Conservation (phyloP, 352 stramenopile genomes). For the Phytophthora pluvialis region DNA sequence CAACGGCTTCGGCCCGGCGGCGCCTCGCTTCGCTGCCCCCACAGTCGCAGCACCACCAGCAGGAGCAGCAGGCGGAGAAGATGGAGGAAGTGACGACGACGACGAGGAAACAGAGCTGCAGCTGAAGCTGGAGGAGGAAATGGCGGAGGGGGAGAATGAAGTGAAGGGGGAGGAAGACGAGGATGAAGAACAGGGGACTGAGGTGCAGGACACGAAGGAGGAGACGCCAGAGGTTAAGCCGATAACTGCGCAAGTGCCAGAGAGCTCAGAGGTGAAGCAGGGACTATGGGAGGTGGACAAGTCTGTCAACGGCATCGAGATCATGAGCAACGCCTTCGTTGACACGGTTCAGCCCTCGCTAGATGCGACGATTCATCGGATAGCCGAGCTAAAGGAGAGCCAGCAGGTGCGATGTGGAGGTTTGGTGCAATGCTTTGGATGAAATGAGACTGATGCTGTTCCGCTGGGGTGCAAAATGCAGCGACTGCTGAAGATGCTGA, state of each 20-base stretch:
- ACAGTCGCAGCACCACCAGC: slow-evolving; percentile 29
- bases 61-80: slow-evolving; percentile 21
- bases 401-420: slow-evolving; percentile 28
- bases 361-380: slow-evolving; percentile 71
- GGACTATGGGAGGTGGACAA: slow-evolving; percentile 48
- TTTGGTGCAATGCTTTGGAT: background rate
- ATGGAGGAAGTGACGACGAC: slow-evolving; percentile 52
- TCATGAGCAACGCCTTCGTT: slow-evolving; percentile 67
- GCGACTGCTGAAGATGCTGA: slow-evolving; percentile 59
- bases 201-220: slow-evolving; percentile 17
- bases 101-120: slow-evolving; percentile 10
- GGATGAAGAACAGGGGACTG: slow-evolving; percentile 13
- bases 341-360: slow-evolving; percentile 62
- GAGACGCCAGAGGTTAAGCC: slow-evolving; percentile 12
- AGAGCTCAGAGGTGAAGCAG: slow-evolving; percentile 20
- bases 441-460: slow-evolving; percentile 5
- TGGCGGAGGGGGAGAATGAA: background rate
- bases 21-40: slow-evolving; percentile 40
- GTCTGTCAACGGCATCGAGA: slow-evolving; percentile 50
- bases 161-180: slow-evolving; percentile 14
- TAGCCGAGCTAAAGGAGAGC: slow-evolving; percentile 68
- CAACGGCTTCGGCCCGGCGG: slow-evolving; percentile 34
- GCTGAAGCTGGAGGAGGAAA: slow-evolving; percentile 10
- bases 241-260: background rate
- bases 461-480: slow-evolving; percentile 25